Percentiles rank a stretch among this genome's conserved stretches.
Evolutionary conservation across 2,329 filamentous ascomycete genomes (phyloP).

Genomic region (Alternaria sp.): DNA sequence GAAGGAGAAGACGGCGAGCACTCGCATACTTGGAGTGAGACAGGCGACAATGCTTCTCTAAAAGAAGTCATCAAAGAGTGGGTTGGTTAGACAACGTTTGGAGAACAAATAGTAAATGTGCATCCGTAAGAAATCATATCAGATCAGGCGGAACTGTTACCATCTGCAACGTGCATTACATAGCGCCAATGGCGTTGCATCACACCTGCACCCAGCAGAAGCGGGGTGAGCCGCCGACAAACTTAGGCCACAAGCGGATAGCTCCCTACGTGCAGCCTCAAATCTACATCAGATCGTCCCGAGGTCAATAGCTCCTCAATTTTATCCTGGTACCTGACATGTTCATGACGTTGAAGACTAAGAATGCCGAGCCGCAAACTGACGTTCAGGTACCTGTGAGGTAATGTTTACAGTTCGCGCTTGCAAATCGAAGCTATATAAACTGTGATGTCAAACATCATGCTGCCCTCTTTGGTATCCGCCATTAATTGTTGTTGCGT

Average conservation of each 20-base stretch:
- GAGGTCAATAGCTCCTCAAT: slow-evolving; percentile 1
- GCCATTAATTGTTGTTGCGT: background rate
- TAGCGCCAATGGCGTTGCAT: slow-evolving; percentile 3
- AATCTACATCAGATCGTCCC: slow-evolving; percentile 2
- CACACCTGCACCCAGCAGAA: background rate
- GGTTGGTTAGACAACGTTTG: slow-evolving; percentile 14
- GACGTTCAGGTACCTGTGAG: slow-evolving; percentile 3
- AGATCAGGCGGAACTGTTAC: background rate
- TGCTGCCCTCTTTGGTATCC: background rate
- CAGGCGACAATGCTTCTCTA: slow-evolving; percentile 15
- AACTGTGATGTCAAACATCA: background rate
- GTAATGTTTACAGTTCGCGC: slow-evolving; percentile 12
- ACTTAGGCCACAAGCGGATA: slow-evolving; percentile 4
- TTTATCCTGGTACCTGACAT: slow-evolving; percentile 23
- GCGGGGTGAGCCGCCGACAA: slow-evolving; percentile 3
- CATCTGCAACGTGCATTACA: background rate
- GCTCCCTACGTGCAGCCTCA: background rate
- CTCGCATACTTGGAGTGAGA: slow-evolving; percentile 34
- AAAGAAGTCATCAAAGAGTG: slow-evolving; percentile 36
- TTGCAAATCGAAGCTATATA: slow-evolving; percentile 10
- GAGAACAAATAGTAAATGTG: background rate
- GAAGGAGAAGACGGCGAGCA: slow-evolving; percentile 16
- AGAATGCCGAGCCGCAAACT: background rate
- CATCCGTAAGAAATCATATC: background rate
- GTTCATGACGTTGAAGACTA: slow-evolving; percentile 32